These are phyloP conservation scores for Fomitopsis serialis DNA, from an alignment of 768 basidiomycete genomes.

Conservation along the genomic window DNA sequence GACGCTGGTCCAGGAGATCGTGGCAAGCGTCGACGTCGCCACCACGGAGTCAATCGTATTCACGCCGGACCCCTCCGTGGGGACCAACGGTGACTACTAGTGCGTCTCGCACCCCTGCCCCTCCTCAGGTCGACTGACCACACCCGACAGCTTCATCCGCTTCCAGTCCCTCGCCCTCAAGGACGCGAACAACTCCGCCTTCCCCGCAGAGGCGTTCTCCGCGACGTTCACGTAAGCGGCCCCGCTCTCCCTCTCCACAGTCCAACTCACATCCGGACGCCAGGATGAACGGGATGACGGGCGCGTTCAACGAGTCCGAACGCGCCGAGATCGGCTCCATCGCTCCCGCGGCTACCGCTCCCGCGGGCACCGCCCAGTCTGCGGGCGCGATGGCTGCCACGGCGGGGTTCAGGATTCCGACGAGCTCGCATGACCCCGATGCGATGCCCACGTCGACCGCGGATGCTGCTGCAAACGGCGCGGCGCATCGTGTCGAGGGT, in stretches of 20 bases:
- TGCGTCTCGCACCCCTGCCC: constrained; percentile 24
- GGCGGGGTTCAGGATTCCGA: too few relatives aligned
- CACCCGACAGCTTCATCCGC: constrained; percentile 63
- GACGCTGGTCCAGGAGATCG: constrained; percentile 55
- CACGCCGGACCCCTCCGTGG: constrained; percentile 45
- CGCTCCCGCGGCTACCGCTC: too few relatives aligned
- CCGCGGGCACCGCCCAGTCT: too few relatives aligned
- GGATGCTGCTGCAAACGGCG: too few relatives aligned
- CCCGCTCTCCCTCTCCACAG: not conserved
- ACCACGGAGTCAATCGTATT: constrained; percentile 40
- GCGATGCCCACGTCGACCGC: too few relatives aligned
- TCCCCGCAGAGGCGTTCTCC: constrained; percentile 68
- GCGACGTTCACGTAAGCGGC: constrained; percentile 66
- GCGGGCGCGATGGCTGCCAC: too few relatives aligned
- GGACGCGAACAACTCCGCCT: constrained; percentile 47
- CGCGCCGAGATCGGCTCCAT: too few relatives aligned
- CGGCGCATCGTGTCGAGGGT: too few relatives aligned
- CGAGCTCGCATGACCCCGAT: too few relatives aligned
- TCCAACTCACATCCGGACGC: too few relatives aligned
- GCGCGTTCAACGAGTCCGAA: constrained; percentile 49
- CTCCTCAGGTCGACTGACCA: not conserved
- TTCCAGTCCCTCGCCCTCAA: constrained; percentile 54
- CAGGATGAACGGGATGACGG: constrained; percentile 68
- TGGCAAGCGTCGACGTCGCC: constrained; percentile 46
- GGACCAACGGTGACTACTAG: constrained; percentile 54